Base-by-base conservation (phyloP, 495 filamentous ascomycete species). In the Xylaria palmicola region DNA sequence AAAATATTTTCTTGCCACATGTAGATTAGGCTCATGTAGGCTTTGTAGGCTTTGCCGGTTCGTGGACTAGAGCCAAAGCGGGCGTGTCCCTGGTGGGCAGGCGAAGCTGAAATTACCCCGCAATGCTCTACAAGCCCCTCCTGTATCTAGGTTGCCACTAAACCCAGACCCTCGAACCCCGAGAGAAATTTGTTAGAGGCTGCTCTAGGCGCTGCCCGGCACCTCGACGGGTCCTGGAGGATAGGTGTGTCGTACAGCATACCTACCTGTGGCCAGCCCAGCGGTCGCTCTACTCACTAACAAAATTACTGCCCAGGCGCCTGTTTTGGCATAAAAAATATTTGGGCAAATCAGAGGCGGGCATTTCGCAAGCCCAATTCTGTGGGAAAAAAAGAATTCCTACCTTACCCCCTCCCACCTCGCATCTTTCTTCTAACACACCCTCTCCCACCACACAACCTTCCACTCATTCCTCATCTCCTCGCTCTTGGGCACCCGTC, bases 371-470 rank as follows among this genome's bases (percentile, higher is more conserved):
- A 44, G 56, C 37, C 41, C 47, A 53, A 39, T 65, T 56, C 50
- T 62, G 39, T 56, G 30, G 50, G 37, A 61, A 55, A 61, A 60
- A 51, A 61, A 59, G 15, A 56, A 60, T 58, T 58, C 45, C 59
- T 22, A 43, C 59, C 39, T 57, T 34, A 41, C 24, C 29, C 54
- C 37, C 44, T 60, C 48, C 56, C 56, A 13, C 49, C 43, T 47
- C 47, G 10, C 60, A 32, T 65, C 60, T 60, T 62, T 59, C 47
- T 63, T 56, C 57, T 61, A 27, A 22, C 65, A 68, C 57, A 60
- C 58, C 63, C 67, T 66, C 59, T 69, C 54, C 57, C 51, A 62
- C 44, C 56, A 66, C 65, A 68, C 62, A 64, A 56, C 67, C 62
- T 60, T 63, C 59, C 55, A 61, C 59, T 32, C 52, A 55, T 41